These are phyloP conservation scores for Ustilago loliicola DNA, from an alignment of 1,284 basidiomycete species.

Conservation along the genomic window DNA sequence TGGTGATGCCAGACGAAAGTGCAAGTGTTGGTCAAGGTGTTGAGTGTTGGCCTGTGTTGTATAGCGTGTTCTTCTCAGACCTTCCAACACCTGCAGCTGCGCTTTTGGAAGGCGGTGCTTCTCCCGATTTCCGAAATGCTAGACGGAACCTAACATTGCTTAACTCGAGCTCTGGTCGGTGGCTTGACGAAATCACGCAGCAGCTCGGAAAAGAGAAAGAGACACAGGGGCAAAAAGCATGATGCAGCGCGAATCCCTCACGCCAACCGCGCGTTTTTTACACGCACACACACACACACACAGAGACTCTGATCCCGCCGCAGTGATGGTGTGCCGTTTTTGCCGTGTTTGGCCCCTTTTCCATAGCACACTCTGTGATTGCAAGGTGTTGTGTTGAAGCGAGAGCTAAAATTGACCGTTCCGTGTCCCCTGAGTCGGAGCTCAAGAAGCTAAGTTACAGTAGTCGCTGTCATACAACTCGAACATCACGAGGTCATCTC, in stretches of 20 bases:
- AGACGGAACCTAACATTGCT: not conserved
- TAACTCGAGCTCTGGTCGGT: not conserved
- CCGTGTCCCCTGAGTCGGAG: not conserved
- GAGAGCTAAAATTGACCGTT: slow-evolving; percentile 7
- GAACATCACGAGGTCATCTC: no score
- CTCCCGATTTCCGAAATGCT: slow-evolving; percentile 15
- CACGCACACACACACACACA: slow-evolving; percentile 22
- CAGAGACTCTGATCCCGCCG: not conserved
- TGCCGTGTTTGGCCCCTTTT: not conserved
- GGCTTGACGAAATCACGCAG: slow-evolving; percentile 12
- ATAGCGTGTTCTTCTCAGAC: slow-evolving; percentile 18
- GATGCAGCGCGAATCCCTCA: slow-evolving; percentile 1
- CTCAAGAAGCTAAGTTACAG: not conserved
- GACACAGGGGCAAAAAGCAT: not conserved
- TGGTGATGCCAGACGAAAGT: not conserved
- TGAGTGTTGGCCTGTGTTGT: not conserved
- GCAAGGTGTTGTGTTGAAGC: not conserved
- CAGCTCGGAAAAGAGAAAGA: not conserved
- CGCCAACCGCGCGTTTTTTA: not conserved
- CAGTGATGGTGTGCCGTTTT: no score
- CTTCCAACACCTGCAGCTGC: slow-evolving; percentile 11
- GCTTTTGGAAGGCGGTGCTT: not conserved
- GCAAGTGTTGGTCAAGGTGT: not conserved
- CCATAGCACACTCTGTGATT: not conserved
- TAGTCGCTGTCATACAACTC: no score